Percentiles rank a stretch among this genome's conserved stretches.
These are phyloP conservation scores for Elongisporangium anandrum DNA, from an alignment of 352 stramenopile species.

Conservation along the genomic window DNA sequence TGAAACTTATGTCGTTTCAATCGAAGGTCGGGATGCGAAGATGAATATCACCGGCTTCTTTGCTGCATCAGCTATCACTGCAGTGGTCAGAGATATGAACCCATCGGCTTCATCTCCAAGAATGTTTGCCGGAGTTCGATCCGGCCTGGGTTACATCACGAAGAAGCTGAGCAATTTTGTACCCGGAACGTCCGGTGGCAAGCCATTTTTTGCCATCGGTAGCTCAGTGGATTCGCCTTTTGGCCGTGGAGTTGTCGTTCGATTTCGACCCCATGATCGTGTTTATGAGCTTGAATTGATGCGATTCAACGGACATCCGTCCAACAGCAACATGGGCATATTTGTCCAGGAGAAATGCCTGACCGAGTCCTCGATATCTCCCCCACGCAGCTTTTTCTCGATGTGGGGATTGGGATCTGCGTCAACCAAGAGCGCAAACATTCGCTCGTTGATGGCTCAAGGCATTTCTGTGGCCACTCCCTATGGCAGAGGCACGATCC, in stretches of 20 bases:
- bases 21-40: constrained; percentile 28
- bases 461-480: constrained; percentile 27
- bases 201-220: constrained; percentile 48
- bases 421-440: constrained; percentile 11
- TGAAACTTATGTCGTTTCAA: constrained; percentile 63
- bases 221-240: constrained; percentile 73
- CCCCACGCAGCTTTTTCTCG: constrained; percentile 66
- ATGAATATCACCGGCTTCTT: constrained; percentile 51
- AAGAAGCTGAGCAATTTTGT: constrained; percentile 79
- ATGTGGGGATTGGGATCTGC: constrained; percentile 41
- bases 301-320: constrained; percentile 2
- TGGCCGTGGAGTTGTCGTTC: constrained; percentile 58
- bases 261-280: constrained; percentile 53
- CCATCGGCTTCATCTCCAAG: constrained; percentile 42
- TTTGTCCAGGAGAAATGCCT: constrained; percentile 58
- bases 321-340: constrained; percentile 21
- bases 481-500: constrained; percentile 58
- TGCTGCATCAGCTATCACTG: constrained; percentile 37
- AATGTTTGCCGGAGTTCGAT: constrained; percentile 73
- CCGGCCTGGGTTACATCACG: constrained; percentile 71
- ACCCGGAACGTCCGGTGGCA: constrained; percentile 26
- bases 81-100: constrained; percentile 28
- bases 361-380: constrained; percentile 42
- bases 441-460: constrained; percentile 1
- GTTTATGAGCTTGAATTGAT: constrained; percentile 73